A percentile compares a stretch with the other conserved stretches of the same genome.
Conservation (phyloP, 805 yeast genomes). For the Wickerhamomyces ciferrii region DNA sequence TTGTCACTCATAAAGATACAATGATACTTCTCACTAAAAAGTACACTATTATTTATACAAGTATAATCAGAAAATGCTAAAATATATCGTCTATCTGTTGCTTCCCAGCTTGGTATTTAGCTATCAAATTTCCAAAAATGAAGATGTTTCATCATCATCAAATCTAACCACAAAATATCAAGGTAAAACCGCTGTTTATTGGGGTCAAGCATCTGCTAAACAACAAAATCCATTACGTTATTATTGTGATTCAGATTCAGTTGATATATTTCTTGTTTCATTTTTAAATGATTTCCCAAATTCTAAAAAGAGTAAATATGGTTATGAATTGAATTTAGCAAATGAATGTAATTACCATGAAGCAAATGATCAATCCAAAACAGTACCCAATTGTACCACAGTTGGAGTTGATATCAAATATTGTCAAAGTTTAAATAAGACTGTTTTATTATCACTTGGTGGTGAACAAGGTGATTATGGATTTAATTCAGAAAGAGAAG, state of each 20-base stretch:
- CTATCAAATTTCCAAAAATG: no score
- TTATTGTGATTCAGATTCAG: slow-evolving; percentile 61
- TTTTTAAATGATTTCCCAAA: slow-evolving; percentile 61
- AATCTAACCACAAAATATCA: neutral
- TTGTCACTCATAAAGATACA: no score
- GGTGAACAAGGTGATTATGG: slow-evolving; percentile 84
- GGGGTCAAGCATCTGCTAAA: slow-evolving; percentile 69
- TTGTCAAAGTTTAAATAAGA: slow-evolving; percentile 78
- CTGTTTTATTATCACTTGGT: slow-evolving; percentile 67
- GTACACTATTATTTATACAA: no score
- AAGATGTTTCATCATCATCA: neutral
- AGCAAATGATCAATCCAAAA: slow-evolving; percentile 13
- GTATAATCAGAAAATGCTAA: no score
- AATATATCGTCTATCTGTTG: no score
- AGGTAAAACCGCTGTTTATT: slow-evolving; percentile 56
- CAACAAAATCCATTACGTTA: slow-evolving; percentile 38
- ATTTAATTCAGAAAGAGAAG: slow-evolving; percentile 75
- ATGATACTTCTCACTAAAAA: no score
- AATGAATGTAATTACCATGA: slow-evolving; percentile 33
- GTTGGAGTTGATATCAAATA: slow-evolving; percentile 64
- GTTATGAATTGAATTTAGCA: slow-evolving; percentile 48
- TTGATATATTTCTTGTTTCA: slow-evolving; percentile 70
- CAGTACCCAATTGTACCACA: slow-evolving; percentile 32
- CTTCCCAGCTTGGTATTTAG: no score
- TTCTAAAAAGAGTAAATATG: slow-evolving; percentile 10